Conservation (phyloP, 441 rosid species). For the Populus trichocarpa region DNA sequence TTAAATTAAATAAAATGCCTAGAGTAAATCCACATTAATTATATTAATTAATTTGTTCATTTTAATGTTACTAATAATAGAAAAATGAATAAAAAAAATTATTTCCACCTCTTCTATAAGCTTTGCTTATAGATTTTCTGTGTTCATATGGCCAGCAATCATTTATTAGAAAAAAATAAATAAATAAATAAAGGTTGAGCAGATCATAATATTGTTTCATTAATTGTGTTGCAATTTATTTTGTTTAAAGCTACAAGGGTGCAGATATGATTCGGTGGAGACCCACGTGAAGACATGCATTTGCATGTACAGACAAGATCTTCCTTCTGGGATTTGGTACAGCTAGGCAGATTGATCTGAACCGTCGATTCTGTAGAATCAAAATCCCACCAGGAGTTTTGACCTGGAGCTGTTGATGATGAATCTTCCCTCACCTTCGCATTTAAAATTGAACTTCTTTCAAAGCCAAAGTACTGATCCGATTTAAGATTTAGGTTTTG, state of each 20-base stretch:
- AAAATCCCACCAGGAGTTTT: not conserved
- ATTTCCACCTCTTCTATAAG: not conserved
- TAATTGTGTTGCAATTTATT: not conserved
- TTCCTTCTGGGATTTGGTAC: not conserved
- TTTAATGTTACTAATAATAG: not conserved
- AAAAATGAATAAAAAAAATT: too few relatives aligned
- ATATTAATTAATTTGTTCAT: not conserved
- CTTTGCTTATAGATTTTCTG: not conserved
- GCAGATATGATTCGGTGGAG: not conserved
- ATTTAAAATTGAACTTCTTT: too few relatives aligned
- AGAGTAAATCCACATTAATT: too few relatives aligned
- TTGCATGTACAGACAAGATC: slow-evolving; percentile 5
- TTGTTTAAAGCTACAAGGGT: not conserved
- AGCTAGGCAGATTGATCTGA: not conserved
- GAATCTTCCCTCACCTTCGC: not conserved
- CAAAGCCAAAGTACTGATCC: too few relatives aligned
- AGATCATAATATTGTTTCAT: not conserved
- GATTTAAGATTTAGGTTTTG: too few relatives aligned
- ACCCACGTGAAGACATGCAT: not conserved
- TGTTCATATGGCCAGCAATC: not conserved
- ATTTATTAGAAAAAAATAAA: too few relatives aligned
- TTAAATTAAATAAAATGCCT: too few relatives aligned
- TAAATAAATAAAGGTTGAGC: not conserved
- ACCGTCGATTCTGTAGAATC: not conserved
- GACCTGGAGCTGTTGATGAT: not conserved